Conservation (phyloP, 768 basidiomycete species). For the Tylopilus plumbeoviolaceoides region DNA sequence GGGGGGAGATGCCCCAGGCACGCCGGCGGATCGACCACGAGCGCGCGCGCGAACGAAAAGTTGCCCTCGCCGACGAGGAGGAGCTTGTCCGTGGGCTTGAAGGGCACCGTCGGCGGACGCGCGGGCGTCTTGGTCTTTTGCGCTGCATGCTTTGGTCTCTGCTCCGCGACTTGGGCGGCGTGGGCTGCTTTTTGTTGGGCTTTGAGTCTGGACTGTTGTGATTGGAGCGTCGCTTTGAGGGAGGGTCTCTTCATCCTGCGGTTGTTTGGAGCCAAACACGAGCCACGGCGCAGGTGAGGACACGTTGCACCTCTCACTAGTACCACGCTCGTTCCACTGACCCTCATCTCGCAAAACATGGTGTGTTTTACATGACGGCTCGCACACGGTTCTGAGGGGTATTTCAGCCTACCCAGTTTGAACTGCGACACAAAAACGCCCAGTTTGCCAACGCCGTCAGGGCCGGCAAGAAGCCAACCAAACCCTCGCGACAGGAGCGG, state of each 20-base stretch:
- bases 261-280: conserved; percentile 34
- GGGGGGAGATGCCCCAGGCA: conserved; percentile 52
- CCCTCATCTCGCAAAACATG: conserved; percentile 22
- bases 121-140: conserved; percentile 37
- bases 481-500: conserved; percentile 67
- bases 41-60: conserved; percentile 84
- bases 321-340: conserved; percentile 25
- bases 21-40: conserved; percentile 48
- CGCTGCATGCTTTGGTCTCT: too few relatives aligned
- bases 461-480: conserved; percentile 71
- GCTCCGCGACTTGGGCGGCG: conserved; percentile 37
- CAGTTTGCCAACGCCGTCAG: conserved; percentile 75
- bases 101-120: conserved; percentile 56
- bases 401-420: conserved; percentile 72
- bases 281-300: not conserved
- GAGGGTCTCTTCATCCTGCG: conserved; percentile 42
- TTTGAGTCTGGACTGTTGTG: conserved; percentile 64
- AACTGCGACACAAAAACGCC: conserved; percentile 74
- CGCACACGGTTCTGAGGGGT: not conserved
- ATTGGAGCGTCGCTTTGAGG: conserved; percentile 64
- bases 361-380: conserved; percentile 15
- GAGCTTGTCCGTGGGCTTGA: conserved; percentile 59
- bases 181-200: conserved; percentile 59
- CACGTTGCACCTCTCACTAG: conserved; percentile 5
- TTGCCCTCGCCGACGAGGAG: conserved; percentile 91